A percentile compares a stretch with the other conserved stretches of the same genome.
phyloP scores from a whole-genome alignment of 2,329 filamentous ascomycete species.

The Fusarium poae region DNA sequence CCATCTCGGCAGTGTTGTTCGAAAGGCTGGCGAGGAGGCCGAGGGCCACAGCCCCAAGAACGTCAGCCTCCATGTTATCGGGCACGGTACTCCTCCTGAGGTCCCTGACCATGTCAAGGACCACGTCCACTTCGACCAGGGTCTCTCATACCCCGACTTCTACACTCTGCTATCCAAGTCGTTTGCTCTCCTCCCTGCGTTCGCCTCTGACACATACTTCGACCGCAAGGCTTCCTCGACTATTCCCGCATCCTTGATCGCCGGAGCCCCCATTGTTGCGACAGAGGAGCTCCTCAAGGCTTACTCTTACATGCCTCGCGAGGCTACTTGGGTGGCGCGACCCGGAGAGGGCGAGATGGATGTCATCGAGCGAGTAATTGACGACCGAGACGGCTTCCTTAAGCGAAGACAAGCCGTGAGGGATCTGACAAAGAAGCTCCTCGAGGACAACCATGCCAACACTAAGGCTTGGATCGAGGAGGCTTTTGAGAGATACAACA shows the following conservation, averaged over 20 bases:
- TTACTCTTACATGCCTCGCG: constrained; percentile 47
- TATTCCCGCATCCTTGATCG: constrained; percentile 48
- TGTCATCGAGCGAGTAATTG: constrained; percentile 44
- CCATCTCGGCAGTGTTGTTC: constrained; percentile 44
- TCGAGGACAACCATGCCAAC: constrained; percentile 41
- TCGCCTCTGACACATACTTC: constrained; percentile 47
- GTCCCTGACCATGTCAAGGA: constrained; percentile 43
- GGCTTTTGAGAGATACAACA: constrained; percentile 29
- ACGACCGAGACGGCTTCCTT: constrained; percentile 39
- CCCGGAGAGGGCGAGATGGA: constrained; percentile 48
- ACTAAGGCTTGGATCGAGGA: constrained; percentile 41
- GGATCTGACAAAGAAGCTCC: constrained; percentile 25
- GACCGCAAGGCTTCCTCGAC: constrained; percentile 51
- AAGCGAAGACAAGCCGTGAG: constrained; percentile 40
- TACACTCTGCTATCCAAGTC: constrained; percentile 42
- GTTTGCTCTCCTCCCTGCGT: constrained; percentile 45
- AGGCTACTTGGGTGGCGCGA: constrained; percentile 45
- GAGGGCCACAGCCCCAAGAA: constrained; percentile 22
- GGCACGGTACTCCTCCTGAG: constrained; percentile 44
- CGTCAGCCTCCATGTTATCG: constrained; percentile 47
- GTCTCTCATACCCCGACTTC: constrained; percentile 49
- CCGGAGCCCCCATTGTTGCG: constrained; percentile 47
- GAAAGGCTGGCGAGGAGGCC: constrained; percentile 32
- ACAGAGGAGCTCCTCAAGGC: constrained; percentile 44
- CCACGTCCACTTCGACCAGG: constrained; percentile 45